Evolutionary conservation across 345 rosid genomes (phyloP).

Genomic region (Noccaea bulbosa): DNA sequence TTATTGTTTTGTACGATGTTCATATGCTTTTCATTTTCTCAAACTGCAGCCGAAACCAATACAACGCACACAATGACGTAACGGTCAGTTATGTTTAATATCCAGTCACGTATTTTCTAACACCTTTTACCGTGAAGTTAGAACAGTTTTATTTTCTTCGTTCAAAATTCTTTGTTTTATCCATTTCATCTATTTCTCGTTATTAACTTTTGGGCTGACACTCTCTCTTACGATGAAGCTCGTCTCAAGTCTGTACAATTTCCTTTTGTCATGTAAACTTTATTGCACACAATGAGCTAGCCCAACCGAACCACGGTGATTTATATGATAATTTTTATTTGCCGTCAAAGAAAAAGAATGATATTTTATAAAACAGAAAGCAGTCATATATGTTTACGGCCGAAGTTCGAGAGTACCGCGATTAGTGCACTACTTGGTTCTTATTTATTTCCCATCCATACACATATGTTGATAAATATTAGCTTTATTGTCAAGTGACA

Average conservation of each 20-base stretch:
- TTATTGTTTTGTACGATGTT: not conserved
- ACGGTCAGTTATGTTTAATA: constrained; percentile 1
- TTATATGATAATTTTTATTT: too few relatives aligned
- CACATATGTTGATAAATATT: not conserved
- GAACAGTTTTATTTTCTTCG: too few relatives aligned
- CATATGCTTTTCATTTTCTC: constrained; percentile 7
- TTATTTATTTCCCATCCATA: not conserved
- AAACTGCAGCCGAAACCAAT: constrained; percentile 33
- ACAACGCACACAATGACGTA: constrained; percentile 9
- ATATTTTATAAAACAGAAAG: not conserved
- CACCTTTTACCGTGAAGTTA: too few relatives aligned
- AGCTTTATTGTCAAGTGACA: not conserved
- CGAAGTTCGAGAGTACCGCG: too few relatives aligned
- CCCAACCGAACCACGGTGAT: too few relatives aligned
- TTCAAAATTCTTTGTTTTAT: too few relatives aligned
- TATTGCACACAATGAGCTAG: too few relatives aligned
- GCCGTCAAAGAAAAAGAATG: not conserved
- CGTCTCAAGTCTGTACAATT: too few relatives aligned
- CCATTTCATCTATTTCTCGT: too few relatives aligned
- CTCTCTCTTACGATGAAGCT: too few relatives aligned
- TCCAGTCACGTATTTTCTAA: not conserved
- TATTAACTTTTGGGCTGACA: too few relatives aligned
- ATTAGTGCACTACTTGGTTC: not conserved
- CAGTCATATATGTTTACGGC: not conserved
- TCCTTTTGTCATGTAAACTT: too few relatives aligned